Evolutionary conservation across 2,329 filamentous ascomycete species (phyloP).

Genomic region (Pseudogymnoascus pannorum): DNA sequence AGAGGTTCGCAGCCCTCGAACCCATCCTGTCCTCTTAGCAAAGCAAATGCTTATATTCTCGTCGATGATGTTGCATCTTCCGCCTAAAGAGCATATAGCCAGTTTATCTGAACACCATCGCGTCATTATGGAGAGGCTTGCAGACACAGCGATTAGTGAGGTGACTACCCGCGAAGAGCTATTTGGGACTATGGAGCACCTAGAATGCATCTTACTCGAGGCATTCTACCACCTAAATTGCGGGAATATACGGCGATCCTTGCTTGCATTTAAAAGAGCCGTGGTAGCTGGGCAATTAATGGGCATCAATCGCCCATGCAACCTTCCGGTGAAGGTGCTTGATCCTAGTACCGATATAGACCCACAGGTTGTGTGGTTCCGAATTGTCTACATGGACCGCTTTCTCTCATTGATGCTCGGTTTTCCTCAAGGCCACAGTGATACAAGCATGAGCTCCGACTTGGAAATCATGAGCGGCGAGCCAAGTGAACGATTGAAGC

Average conservation of each 20-base stretch:
- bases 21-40: conserved; percentile 38
- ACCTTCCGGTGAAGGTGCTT: not conserved
- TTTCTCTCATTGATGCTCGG: conserved; percentile 42
- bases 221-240: conserved; percentile 31
- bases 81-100: conserved; percentile 13
- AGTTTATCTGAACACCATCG: conserved; percentile 14
- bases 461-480: conserved; percentile 27
- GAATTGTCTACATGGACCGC: conserved; percentile 38
- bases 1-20: conserved; percentile 20
- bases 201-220: conserved; percentile 38
- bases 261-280: conserved; percentile 33
- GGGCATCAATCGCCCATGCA: conserved; percentile 29
- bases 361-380: conserved; percentile 38
- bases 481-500: conserved; percentile 38
- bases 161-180: conserved; percentile 35
- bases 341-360: conserved; percentile 30
- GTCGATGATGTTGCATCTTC: conserved; percentile 31
- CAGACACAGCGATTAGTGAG: conserved; percentile 9
- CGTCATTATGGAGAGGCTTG: conserved; percentile 21
- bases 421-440: conserved; percentile 36
- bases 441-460: conserved; percentile 33
- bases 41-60: conserved; percentile 34
- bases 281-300: conserved; percentile 36
- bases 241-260: conserved; percentile 36
- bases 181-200: conserved; percentile 31